A percentile compares a stretch with the other conserved stretches of the same genome.
Conservation (phyloP, 2,329 filamentous ascomycete species). For the Fusarium xylarioides region DNA sequence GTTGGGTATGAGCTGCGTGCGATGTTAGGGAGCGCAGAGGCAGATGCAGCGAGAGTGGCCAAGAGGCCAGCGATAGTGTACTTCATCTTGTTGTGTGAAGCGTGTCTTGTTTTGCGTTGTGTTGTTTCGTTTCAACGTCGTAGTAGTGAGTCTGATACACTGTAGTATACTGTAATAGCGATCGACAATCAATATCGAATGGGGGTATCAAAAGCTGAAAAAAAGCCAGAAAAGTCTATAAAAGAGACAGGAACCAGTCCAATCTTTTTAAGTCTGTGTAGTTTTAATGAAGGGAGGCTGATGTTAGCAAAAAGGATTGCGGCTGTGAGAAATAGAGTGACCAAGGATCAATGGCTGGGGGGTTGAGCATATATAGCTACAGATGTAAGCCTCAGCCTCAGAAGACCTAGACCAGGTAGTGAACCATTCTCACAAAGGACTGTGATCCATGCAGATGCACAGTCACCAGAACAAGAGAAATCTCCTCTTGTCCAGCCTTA, state of each 20-base stretch:
- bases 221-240: neutral
- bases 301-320: conserved; percentile 10
- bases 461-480: neutral
- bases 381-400: conserved; percentile 29
- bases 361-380: conserved; percentile 13
- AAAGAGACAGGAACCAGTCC: conserved; percentile 25
- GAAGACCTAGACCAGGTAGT: neutral
- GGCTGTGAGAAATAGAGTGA: conserved; percentile 15
- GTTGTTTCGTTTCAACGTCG: conserved; percentile 11
- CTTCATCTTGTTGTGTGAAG: conserved; percentile 29
- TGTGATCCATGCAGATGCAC: conserved; percentile 8
- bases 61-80: conserved; percentile 32
- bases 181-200: conserved; percentile 19
- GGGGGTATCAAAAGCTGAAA: conserved; percentile 15
- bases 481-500: conserved; percentile 5
- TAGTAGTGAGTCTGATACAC: neutral
- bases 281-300: conserved; percentile 23
- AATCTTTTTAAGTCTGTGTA: conserved; percentile 6
- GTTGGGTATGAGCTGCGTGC: conserved; percentile 17
- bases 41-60: conserved; percentile 30
- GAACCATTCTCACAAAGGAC: conserved; percentile 11
- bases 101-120: neutral
- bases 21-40: conserved; percentile 28
- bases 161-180: neutral
- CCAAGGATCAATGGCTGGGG: conserved; percentile 1